A percentile compares a stretch with the other conserved stretches of the same genome.
Conservation (phyloP, 441 rosid genomes). For the Mallotus repandus region DNA sequence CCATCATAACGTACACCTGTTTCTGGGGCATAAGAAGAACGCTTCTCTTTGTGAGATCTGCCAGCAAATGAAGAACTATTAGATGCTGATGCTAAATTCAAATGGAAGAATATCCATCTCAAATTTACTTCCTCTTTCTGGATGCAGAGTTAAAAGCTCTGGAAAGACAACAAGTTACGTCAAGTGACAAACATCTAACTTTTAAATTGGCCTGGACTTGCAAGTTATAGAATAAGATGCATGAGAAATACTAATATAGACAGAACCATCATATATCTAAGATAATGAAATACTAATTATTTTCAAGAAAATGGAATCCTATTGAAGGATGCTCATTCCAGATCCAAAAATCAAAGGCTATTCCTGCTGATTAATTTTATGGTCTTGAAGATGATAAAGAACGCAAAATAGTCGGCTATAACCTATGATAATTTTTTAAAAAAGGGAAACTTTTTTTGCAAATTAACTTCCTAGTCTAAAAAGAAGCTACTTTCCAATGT, state of each 20-base stretch:
- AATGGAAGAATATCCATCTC: not conserved
- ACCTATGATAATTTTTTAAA: not conserved
- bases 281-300: not conserved
- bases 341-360: not conserved
- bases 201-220: not conserved
- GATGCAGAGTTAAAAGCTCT: not conserved
- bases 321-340: not conserved
- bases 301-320: not conserved
- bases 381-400: not conserved
- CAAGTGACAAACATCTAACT: not conserved
- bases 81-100: not conserved
- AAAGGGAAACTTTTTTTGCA: not conserved
- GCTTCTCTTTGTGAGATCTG: conserved; percentile 79
- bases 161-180: too few species aligned
- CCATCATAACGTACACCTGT: conserved; percentile 83
- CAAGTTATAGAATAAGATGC: not conserved
- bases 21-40: conserved; percentile 74
- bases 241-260: not conserved
- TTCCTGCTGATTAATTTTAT: not conserved
- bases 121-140: not conserved
- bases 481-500: not conserved
- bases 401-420: not conserved
- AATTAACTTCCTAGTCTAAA: not conserved
- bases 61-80: conserved; percentile 3
- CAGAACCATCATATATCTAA: not conserved